Base-by-base conservation (phyloP, 2,329 filamentous ascomycete species). In the Blastomyces parvus region DNA sequence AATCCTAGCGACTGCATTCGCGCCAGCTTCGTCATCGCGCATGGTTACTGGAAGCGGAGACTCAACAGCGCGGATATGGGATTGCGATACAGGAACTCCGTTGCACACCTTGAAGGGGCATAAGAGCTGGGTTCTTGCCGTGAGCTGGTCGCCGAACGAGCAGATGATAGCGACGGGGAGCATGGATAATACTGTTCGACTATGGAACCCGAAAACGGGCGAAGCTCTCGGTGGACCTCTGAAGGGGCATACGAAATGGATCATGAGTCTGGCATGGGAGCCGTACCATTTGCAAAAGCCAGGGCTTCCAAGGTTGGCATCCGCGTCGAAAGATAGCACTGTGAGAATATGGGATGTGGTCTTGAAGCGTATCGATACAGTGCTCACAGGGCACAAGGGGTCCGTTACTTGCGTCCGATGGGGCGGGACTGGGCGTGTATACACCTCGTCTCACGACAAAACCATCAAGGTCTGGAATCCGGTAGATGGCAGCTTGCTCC, bases 31-130 rank as follows among this genome's bases (percentile, higher is more conserved):
- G 7, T 93, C 89, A 33, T 86, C 86, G 13, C 83, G 87, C 64
- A 83, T 97, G 75, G 92, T 91, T 0, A 96, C 90, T 1, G 94
- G 93, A 0, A 91, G 88, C 65, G 94, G 94, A 57, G 94, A 99
- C 72, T 88, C 88, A 69, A 97, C 92, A 1, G 93, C 92, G 0
- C 82, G 93, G 63, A 88, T 97, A 78, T 97, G 91, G 91, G 92
- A 99, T 71, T 92, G 91, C 59, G 90, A 97, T 70, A 97, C 91
- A 0, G 92, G 92, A 58, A 97, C 66, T 5, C 66, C 66, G 2
- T 42, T 66, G 2, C 85, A 89, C 75, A 97, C 91, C 0, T 78
- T 97, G 59, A 88, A 90, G 69, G 91, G 91, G 0, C 94, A 97
- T 75, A 87, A 88, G 1, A 88, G 88, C 65, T 97, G 92, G 92